Base-by-base conservation (phyloP, 495 filamentous ascomycete species). In the Acidomyces sp. region DNA sequence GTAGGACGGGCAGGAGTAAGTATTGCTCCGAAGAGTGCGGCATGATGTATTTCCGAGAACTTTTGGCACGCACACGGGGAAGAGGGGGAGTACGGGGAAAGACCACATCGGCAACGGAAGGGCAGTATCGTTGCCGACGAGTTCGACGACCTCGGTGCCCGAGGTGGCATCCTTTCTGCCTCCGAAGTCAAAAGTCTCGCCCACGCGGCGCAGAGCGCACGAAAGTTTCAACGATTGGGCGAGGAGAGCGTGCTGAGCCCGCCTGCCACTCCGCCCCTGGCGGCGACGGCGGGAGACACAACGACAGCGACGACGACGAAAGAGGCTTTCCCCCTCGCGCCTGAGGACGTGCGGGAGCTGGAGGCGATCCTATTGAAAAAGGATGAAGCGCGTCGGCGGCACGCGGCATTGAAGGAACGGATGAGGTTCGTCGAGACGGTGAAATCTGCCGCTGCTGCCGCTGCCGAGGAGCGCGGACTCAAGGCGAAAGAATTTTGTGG, bases 21-120 rank as follows among this genome's bases (percentile, higher is more conserved):
- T 84, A 82, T 51, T 84, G 79, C 58, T 69, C 65, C 23, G 75
- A 82, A 29, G 74, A 72, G 26, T 79, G 80, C 35, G 74, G 71
- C 18, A 61, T 62, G 20, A 60, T 72, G 39, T 80, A 72, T 45
- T 74, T 80, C 64, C 56, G 61, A 4, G 61, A 56, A 12, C 59
- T 63, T 27, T 54, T 63, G 20, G 31, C 28, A 0, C 15, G 21
- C 22, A 52, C 33, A 21, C 12, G 45, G 13, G n/a, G n/a, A 37
- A 26, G 11, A 32, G 35, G 21, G 41, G 46, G 36, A 41, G 43
- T 17, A 36, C 21, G 36, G 17, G 13, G 17, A 35, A 34, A 34
- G 36, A 43, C 27, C 19, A 45, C 17, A 44, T 49, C 21, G 39
- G 24, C 11, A 35, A 31, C 33, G 46, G 28, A 49, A 41, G 29